Evolutionary conservation across 768 basidiomycete species (phyloP).

Genomic region (Boletales sp.): DNA sequence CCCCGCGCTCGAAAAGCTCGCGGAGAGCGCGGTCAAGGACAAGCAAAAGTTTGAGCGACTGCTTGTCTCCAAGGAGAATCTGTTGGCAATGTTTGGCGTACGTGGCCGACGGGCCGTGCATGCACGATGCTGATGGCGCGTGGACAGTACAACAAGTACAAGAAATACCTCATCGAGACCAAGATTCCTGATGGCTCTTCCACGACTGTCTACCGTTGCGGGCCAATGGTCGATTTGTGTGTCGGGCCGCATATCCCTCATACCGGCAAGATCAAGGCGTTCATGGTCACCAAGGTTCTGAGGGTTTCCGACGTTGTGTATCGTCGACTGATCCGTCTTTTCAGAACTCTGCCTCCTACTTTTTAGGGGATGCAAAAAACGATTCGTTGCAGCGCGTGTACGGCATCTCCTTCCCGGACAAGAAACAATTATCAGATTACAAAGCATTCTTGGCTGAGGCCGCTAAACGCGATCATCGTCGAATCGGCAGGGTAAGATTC

Average conservation of each 20-base stretch:
- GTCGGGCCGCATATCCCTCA: constrained; percentile 97
- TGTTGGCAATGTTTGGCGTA: constrained; percentile 95
- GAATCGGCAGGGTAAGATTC: constrained; percentile 75
- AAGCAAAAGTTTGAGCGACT: constrained; percentile 97
- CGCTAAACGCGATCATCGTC: constrained; percentile 95
- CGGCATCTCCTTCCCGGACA: constrained; percentile 98
- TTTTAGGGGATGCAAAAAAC: constrained; percentile 89
- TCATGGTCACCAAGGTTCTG: constrained; percentile 90
- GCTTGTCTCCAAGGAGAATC: constrained; percentile 89
- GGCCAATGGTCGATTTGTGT: constrained; percentile 97
- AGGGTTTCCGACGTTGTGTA: background rate
- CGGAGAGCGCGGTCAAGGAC: constrained; percentile 88
- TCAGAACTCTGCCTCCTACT: constrained; percentile 96
- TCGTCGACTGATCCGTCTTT: constrained; percentile 1
- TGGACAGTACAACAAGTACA: constrained; percentile 97
- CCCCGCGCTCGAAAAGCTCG: constrained; percentile 82
- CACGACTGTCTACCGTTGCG: constrained; percentile 97
- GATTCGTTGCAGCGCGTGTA: constrained; percentile 96
- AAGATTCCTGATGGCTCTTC: constrained; percentile 96
- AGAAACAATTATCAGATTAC: constrained; percentile 91
- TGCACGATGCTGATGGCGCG: constrained; percentile 1
- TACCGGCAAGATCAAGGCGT: constrained; percentile 95
- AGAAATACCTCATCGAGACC: constrained; percentile 89
- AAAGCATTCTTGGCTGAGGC: constrained; percentile 95
- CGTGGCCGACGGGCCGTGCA: constrained; percentile 23